Evolutionary conservation across 148 eudicot species (phyloP), one percentile per base, ranked within the genome.

Genomic region (Chenopodium berlandieri): DNA sequence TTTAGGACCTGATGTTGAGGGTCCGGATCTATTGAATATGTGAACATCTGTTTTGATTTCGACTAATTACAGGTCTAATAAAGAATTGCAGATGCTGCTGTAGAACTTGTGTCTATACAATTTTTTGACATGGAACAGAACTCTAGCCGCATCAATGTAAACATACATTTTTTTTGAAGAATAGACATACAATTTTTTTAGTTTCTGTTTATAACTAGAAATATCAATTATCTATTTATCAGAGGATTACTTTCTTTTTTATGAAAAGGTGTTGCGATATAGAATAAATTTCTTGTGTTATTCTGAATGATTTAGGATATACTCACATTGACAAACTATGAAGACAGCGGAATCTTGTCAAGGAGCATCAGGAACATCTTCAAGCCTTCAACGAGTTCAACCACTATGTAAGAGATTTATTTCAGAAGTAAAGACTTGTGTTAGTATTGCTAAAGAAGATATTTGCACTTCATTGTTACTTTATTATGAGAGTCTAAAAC

Each of bases 21-120:
- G 25, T 73, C 56, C 79, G 54, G 66, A 62, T 66, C 58, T 23
- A 40, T 79, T 69, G 23, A 67, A 83, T 52, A n/a, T 66, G 52
- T 27, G 23, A 60, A 69, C 31, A 75, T 47, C 40, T 23, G 3
- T 47, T 52, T 73, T 25, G 76, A 73, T 12, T 73, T 9, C 17
- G 16, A 11, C 58, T 73, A 66, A 54, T 78, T 73, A 76, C 34
- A 66, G 31, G 20, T 27, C 48, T 32, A 73, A 65, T 34, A 68
- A 9, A 30, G 63, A 23, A 23, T 67, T n/a, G 50, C 58, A 44
- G 14, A 75, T 48, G 72, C 31, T 67, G 31, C 54, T 2, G 56
- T 60, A 69, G 56, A 48, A 20, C 52, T 50, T 78, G 34, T 46
- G 47, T 44, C 46, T 70, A 12, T 20, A 71, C 14, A 67, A 2